Evolutionary conservation across 768 basidiomycete species (phyloP), one percentile per base, ranked within the genome.

Genomic region (Kwoniella sp.): DNA sequence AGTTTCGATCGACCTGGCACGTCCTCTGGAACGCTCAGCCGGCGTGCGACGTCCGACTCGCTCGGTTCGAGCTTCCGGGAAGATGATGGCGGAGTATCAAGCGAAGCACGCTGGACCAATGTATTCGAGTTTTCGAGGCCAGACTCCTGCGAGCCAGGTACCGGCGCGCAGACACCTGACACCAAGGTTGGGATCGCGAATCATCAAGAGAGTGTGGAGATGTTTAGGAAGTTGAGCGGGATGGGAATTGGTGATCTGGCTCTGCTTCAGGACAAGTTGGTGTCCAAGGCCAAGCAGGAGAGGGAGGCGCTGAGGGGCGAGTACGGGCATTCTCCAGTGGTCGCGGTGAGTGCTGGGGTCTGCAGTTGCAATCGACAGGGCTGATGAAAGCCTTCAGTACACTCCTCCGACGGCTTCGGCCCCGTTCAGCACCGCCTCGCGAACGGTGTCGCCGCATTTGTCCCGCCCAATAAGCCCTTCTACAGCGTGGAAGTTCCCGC

Each of bases 281-380:
- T 70, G 17, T 26, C 39, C 14, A 65, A 59, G 33, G 69, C 69
- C 3, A 60, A 63, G 32, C 46, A 46, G 19, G 65, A 67, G 36
- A 29, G 69, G 31, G 50, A 61, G 42, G 68, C 55, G 2, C 34
- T 65, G 20, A 49, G 63, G 39, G 51, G 45, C 2, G 43, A 46
- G 15, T 6, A 11, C 25, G 49, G 27, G 17, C 48, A 54, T 29
- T 48, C 28, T 46, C 43, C 60, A 17, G n/a, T 55, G 14, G 40
- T 43, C 1, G 48, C 53, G 20, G 64, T 59, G 19, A 53, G 53
- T 48, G 32, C 19, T 14, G 28, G 20, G 6, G 22, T 14, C 37
- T 19, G 39, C 39, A 11, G 2, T 14, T 23, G 45, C 15, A n/a
- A n/a, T 28, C 25, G 23, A 17, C n/a, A 40, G 5, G 26, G 31